phyloP scores from a whole-genome alignment of 208 protist species.

The Acanthamoeba healyi region DNA sequence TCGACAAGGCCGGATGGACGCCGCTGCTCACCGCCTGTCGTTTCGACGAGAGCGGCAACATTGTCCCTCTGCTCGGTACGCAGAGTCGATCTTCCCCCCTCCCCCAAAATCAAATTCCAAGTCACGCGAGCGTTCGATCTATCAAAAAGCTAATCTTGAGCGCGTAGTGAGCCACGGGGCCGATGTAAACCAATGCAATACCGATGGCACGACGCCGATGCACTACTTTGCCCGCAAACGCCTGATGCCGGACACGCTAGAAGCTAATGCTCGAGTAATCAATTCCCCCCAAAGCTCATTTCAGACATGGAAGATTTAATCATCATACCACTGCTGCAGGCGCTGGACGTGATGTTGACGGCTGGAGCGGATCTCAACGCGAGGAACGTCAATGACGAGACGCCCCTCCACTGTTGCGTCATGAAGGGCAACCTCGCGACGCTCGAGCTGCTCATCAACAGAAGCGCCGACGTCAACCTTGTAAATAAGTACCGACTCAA shows the following conservation, averaged over 20 bases:
- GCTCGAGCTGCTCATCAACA: constrained; percentile 52
- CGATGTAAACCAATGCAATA: neutral
- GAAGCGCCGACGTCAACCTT: constrained; percentile 19
- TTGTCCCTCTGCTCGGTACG: constrained; percentile 1
- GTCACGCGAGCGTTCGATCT: too few relatives aligned
- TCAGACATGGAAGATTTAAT: neutral
- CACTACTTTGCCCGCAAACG: constrained; percentile 56
- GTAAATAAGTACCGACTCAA: constrained; percentile 64
- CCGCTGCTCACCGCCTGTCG: constrained; percentile 13
- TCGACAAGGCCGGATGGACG: neutral
- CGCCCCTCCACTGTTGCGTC: constrained; percentile 38
- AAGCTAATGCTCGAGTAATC: constrained; percentile 7
- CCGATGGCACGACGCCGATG: constrained; percentile 34
- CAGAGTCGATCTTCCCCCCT: neutral
- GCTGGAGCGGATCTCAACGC: constrained; percentile 64
- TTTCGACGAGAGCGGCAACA: neutral
- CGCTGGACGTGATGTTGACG: neutral
- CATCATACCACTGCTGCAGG: neutral
- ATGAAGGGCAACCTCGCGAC: constrained; percentile 23
- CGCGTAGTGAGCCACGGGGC: constrained; percentile 5
- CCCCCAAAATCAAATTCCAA: too few relatives aligned
- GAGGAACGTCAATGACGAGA: constrained; percentile 37
- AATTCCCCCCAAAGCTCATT: neutral
- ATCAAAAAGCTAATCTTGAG: neutral
- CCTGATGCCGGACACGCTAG: constrained; percentile 10